These are phyloP conservation scores for Backusella psychrophila DNA, from an alignment of 192 early-diverging fungal genomes.

Conservation along the genomic window DNA sequence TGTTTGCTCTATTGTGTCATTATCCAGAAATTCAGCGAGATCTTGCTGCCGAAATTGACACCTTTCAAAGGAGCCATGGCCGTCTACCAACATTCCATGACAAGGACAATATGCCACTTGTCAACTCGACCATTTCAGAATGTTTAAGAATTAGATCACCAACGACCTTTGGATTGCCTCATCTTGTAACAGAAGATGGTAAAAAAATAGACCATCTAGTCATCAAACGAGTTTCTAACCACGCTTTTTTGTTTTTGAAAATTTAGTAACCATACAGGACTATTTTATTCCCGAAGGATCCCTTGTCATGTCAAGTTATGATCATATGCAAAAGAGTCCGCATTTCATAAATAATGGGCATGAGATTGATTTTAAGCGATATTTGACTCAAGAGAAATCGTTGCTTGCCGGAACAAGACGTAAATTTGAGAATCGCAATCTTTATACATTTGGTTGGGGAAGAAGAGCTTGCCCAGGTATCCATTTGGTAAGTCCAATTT, in stretches of 20 bases:
- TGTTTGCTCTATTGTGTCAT: neutral
- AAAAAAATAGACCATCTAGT: neutral
- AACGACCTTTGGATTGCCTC: neutral
- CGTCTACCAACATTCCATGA: neutral
- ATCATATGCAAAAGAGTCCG: neutral
- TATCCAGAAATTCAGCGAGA: neutral
- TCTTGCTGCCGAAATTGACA: neutral
- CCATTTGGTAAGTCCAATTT: neutral
- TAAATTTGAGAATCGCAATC: neutral
- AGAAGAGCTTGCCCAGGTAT: neutral
- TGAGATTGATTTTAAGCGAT: neutral
- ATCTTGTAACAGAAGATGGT: conserved; percentile 5
- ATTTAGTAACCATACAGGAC: neutral
- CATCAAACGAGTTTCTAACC: no score
- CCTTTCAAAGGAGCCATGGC: neutral
- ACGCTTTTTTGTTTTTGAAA: neutral
- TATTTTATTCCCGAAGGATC: neutral
- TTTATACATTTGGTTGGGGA: neutral
- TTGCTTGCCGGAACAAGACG: neutral
- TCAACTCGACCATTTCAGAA: neutral
- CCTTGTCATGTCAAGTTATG: neutral
- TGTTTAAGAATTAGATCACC: neutral
- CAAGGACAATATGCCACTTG: neutral
- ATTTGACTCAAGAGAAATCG: neutral
- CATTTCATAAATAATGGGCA: neutral